These are phyloP conservation scores for Paragyromitra xinjiangensis DNA, from an alignment of 495 filamentous ascomycete genomes.

Conservation along the genomic window DNA sequence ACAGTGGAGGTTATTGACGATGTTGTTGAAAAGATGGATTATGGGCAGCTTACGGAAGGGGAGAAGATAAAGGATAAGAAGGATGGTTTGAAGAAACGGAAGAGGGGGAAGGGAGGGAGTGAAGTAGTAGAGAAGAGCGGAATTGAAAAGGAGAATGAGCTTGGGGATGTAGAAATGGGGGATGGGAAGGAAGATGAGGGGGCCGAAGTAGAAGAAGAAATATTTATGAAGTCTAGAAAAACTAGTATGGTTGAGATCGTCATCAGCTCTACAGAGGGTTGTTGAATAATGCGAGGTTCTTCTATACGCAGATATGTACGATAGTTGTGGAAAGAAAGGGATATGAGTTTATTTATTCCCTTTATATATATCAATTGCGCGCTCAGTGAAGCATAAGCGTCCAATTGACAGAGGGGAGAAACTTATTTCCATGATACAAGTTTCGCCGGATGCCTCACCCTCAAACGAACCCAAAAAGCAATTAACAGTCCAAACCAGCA, in stretches of 20 bases:
- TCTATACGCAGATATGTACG: not conserved
- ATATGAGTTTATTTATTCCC: not conserved
- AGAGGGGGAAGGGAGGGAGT: not conserved
- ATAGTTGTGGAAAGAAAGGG: constrained; percentile 5
- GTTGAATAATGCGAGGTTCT: not conserved
- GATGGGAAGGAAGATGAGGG: not conserved
- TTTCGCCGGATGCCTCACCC: not conserved
- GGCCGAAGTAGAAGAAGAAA: constrained; percentile 9
- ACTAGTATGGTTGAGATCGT: constrained; percentile 41
- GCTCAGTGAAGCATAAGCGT: not conserved
- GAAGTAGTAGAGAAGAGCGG: not conserved
- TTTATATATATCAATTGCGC: not conserved
- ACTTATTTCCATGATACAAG: not conserved
- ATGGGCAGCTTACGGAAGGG: not conserved
- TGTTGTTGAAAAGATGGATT: constrained; percentile 61
- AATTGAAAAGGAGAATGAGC: not conserved
- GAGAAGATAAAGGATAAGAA: not conserved
- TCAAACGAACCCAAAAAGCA: not conserved
- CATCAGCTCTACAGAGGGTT: constrained; percentile 19
- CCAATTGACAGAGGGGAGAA: not conserved
- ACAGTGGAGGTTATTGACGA: constrained; percentile 77
- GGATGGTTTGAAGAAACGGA: not conserved
- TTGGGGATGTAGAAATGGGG: not conserved
- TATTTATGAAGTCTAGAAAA: constrained; percentile 42
- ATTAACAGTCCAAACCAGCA: not conserved